Evolutionary conservation across 495 filamentous ascomycete genomes (phyloP).

Genomic region (Talaromyces stipitatus): DNA sequence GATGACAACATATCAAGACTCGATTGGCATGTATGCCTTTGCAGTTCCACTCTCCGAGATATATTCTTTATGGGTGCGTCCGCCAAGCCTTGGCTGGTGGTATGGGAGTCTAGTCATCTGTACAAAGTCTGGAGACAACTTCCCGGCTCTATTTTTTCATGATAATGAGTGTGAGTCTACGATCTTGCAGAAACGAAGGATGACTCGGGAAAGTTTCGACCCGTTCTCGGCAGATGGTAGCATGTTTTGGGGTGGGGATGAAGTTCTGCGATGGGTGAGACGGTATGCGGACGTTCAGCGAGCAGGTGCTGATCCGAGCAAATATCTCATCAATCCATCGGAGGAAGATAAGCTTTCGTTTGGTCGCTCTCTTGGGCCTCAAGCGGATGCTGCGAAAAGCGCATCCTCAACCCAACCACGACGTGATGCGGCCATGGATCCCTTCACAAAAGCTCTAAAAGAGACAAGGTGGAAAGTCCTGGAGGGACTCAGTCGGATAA

Average conservation of each 20-base stretch:
- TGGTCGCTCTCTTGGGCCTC: slow-evolving; percentile 41
- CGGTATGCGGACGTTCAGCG: slow-evolving; percentile 76
- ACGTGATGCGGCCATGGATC: slow-evolving; percentile 83
- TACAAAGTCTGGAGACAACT: slow-evolving; percentile 77
- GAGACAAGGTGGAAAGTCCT: slow-evolving; percentile 93
- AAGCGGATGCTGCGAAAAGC: slow-evolving; percentile 21
- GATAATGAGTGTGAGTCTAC: slow-evolving; percentile 95
- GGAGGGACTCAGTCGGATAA: slow-evolving; percentile 92
- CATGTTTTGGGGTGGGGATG: slow-evolving; percentile 97
- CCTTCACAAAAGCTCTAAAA: slow-evolving; percentile 88
- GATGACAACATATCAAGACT: slow-evolving; percentile 61
- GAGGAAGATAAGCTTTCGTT: slow-evolving; percentile 79
- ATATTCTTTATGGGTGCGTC: slow-evolving; percentile 82
- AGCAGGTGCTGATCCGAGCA: slow-evolving; percentile 73
- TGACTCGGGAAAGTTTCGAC: slow-evolving; percentile 76
- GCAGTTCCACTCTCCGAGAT: slow-evolving; percentile 85
- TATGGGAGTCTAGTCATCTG: slow-evolving; percentile 93
- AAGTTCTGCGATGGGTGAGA: slow-evolving; percentile 85
- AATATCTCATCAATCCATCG: slow-evolving; percentile 84
- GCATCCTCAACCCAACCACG: slow-evolving; percentile 18
- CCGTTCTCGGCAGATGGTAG: slow-evolving; percentile 78
- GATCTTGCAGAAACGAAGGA: slow-evolving; percentile 84
- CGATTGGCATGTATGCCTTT: slow-evolving; percentile 82
- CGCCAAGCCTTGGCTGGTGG: slow-evolving; percentile 96
- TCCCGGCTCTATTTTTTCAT: slow-evolving; percentile 95